Evolutionary conservation across 176 grass and related monocot genomes (phyloP), one percentile per base, ranked within the genome.

Genomic region (Oryza longistaminata): DNA sequence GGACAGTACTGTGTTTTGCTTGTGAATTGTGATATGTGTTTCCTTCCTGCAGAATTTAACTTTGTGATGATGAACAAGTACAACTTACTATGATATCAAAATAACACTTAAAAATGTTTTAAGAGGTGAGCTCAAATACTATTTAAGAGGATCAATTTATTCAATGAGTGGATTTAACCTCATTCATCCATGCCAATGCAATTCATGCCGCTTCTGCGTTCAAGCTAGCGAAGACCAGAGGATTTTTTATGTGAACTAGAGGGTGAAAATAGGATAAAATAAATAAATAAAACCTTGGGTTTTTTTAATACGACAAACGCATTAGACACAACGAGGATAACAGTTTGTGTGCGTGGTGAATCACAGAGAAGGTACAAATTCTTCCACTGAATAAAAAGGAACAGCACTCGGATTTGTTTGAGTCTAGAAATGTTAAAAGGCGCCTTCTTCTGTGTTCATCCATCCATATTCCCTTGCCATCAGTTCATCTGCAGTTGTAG

Each of bases 311-410:
- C 45, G 66, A 15, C 29, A 53, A 76, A 19, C 45, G 1, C 16
- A 66, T 35, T 39, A 40, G 40, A 52, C 37, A 86, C 82, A 81
- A 90, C 66, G 55, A 67, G 74, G 53, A 42, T 25, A 74, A 40
- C 13, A 64, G 67, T 72, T 48, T n/a, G 66, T 49, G 67, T 77
- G 64, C 64, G 33, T 77, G 49, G 53, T 34, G 64, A 85, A 81
- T 71, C 79, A 58, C 40, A 44, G 14, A 44, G 48, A 78, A 68
- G 80, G 80, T 87, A 87, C 74, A 87, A 24, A 83, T 87, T 87
- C 88, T 74, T 79, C 88, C 84, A 79, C 84, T 87, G 69, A 83
- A 87, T 24, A 61, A 77, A 90, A 83, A 79, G 68, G 37, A 68
- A 73, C 74, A 82, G 8, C 76, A 85, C 65, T 74, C 29, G 15